A percentile compares a stretch with the other conserved stretches of the same genome.
phyloP scores from a whole-genome alignment of 768 basidiomycete species.

The Hortiboletus flavorubellus region DNA sequence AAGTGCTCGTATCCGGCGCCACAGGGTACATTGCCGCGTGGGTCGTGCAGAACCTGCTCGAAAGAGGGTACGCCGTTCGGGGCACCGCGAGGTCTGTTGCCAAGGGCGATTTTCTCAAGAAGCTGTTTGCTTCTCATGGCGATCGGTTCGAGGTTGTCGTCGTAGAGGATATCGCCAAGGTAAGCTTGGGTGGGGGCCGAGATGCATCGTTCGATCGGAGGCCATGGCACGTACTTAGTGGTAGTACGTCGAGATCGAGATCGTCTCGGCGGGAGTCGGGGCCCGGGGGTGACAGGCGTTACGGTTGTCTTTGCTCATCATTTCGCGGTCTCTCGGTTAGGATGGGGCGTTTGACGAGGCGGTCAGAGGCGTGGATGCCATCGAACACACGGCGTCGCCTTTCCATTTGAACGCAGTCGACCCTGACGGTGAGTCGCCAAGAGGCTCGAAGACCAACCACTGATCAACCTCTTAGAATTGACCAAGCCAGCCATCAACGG shows the following conservation, averaged over 20 bases:
- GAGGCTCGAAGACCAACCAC: no score
- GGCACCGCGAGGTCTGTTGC: conserved; percentile 60
- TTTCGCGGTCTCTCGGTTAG: conserved; percentile 25
- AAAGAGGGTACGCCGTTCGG: conserved; percentile 59
- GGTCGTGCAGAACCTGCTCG: conserved; percentile 54
- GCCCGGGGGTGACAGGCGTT: background rate
- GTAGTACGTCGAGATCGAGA: no score
- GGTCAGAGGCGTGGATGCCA: conserved; percentile 70
- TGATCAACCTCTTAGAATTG: conserved; percentile 41
- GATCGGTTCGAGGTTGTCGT: conserved; percentile 61
- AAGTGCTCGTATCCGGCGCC: conserved; percentile 30
- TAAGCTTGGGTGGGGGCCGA: conserved; percentile 18
- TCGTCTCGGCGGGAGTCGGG: background rate
- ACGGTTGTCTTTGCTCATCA: background rate
- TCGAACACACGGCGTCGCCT: conserved; percentile 69
- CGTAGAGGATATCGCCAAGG: conserved; percentile 65
- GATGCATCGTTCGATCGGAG: background rate
- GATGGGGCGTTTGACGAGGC: conserved; percentile 75
- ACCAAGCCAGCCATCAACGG: conserved; percentile 72
- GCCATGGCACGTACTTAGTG: no score
- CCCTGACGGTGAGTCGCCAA: conserved; percentile 31
- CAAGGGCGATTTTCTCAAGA: conserved; percentile 58
- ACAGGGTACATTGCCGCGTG: conserved; percentile 35
- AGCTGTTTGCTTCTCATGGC: conserved; percentile 51
- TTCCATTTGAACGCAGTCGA: conserved; percentile 46